A percentile compares a stretch with the other conserved stretches of the same genome.
Conservation (phyloP, 176 grass and related monocot genomes). For the Carex parvula region DNA sequence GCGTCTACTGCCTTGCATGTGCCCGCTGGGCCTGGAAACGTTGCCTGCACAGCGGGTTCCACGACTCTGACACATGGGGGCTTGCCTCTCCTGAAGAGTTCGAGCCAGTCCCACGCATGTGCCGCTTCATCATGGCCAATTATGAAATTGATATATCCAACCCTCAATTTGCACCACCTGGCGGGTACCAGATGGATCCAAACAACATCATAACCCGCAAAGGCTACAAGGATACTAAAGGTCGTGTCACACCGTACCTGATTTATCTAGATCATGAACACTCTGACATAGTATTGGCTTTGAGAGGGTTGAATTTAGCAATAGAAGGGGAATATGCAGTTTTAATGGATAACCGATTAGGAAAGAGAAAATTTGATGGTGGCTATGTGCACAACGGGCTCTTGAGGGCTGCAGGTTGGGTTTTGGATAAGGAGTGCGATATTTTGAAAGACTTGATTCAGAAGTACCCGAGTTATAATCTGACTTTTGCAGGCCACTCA, state of each 20-base stretch:
- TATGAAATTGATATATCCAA: constrained; percentile 44
- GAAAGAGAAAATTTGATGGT: constrained; percentile 69
- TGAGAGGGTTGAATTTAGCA: constrained; percentile 69
- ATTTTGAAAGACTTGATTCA: constrained; percentile 50
- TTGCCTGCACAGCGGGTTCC: constrained; percentile 67
- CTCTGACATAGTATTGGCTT: constrained; percentile 66
- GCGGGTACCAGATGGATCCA: constrained; percentile 34
- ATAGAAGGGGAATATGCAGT: constrained; percentile 77
- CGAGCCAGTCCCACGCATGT: constrained; percentile 66
- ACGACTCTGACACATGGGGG: constrained; percentile 79
- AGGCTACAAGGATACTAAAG: constrained; percentile 54
- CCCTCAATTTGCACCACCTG: constrained; percentile 27
- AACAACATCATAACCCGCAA: constrained; percentile 44
- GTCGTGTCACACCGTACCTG: constrained; percentile 73
- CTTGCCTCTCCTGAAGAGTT: constrained; percentile 59
- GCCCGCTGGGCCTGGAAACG: constrained; percentile 95
- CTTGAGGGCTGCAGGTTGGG: constrained; percentile 61
- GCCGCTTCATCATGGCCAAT: constrained; percentile 83
- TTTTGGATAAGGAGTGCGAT: constrained; percentile 73
- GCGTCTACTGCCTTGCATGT: constrained; percentile 95
- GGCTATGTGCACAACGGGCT: constrained; percentile 90
- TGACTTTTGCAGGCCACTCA: constrained; percentile 76
- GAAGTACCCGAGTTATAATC: constrained; percentile 49
- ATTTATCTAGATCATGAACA: constrained; percentile 77
- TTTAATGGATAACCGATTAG: constrained; percentile 77